These are phyloP conservation scores for Limtongozyma cylindracea DNA, from an alignment of 805 yeast species.

Conservation along the genomic window DNA sequence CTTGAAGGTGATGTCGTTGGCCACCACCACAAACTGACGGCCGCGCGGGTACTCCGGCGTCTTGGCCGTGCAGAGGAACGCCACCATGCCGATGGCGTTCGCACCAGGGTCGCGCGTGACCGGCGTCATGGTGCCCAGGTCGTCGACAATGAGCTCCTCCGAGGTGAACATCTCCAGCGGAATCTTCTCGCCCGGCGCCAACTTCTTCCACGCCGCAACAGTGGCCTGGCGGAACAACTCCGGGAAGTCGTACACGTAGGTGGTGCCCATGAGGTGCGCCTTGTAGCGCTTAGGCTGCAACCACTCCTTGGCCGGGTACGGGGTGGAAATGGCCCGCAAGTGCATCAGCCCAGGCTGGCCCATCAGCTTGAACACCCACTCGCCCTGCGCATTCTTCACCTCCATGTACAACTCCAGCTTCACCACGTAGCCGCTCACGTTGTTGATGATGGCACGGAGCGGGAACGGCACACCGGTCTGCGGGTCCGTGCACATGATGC, in stretches of 20 bases:
- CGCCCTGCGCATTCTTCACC: constrained; percentile 76
- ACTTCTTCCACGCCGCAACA: constrained; percentile 59
- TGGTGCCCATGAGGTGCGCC: constrained; percentile 96
- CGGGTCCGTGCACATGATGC: constrained; percentile 86
- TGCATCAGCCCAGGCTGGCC: constrained; percentile 96
- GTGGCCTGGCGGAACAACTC: constrained; percentile 91
- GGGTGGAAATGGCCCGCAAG: constrained; percentile 82
- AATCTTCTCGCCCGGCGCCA: constrained; percentile 23
- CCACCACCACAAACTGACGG: constrained; percentile 77
- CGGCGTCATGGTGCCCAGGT: constrained; percentile 52
- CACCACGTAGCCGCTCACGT: constrained; percentile 93
- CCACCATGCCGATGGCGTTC: constrained; percentile 92
- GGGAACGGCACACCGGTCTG: constrained; percentile 80
- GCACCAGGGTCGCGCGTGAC: constrained; percentile 93
- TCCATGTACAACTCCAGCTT: constrained; percentile 89
- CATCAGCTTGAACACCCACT: constrained; percentile 91
- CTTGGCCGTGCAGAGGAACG: constrained; percentile 71
- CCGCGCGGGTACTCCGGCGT: constrained; percentile 97
- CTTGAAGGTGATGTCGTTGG: constrained; percentile 92
- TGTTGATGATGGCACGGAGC: constrained; percentile 85
- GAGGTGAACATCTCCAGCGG: constrained; percentile 62
- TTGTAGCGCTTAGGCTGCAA: constrained; percentile 96
- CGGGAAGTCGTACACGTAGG: constrained; percentile 97
- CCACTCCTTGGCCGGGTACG: constrained; percentile 95
- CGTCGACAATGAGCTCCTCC: constrained; percentile 73